Conservation (phyloP, 345 rosid genomes). For the Anastatica hierochuntica region DNA sequence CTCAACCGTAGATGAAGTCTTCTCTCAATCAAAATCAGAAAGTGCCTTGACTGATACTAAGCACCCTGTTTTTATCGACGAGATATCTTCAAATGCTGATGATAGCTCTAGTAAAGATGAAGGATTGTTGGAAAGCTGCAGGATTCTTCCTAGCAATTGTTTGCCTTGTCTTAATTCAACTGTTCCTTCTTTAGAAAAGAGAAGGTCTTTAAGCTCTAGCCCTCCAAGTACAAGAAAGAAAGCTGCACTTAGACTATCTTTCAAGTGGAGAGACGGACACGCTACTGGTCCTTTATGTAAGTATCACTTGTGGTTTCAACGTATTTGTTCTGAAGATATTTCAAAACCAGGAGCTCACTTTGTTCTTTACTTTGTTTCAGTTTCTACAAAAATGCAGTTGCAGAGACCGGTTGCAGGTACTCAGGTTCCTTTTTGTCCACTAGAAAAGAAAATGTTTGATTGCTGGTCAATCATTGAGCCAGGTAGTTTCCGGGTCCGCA, state of each 20-base stretch:
- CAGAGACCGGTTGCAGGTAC: conserved; percentile 65
- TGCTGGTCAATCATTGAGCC: conserved; percentile 64
- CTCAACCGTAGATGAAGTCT: no score
- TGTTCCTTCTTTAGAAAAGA: conserved; percentile 58
- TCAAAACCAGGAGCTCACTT: conserved; percentile 3
- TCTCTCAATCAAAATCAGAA: conserved; percentile 23
- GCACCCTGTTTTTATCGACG: conserved; percentile 47
- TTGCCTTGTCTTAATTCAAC: conserved; percentile 74
- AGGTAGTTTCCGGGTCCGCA: conserved; percentile 51
- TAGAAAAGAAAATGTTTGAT: conserved; percentile 54
- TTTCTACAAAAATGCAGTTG: conserved; percentile 53
- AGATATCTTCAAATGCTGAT: no score
- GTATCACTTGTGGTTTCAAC: conserved; percentile 12
- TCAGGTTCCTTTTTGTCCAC: conserved; percentile 46
- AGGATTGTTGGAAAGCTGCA: conserved; percentile 48
- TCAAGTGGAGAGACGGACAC: conserved; percentile 79
- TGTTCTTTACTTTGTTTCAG: conserved; percentile 33
- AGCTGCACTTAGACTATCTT: conserved; percentile 48
- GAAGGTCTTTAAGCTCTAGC: conserved; percentile 55
- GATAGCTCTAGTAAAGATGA: no score
- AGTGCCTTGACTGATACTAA: conserved; percentile 27
- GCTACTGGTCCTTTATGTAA: conserved; percentile 48
- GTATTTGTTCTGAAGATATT: background rate
- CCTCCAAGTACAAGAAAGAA: conserved; percentile 55
- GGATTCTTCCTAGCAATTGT: conserved; percentile 65